These are phyloP conservation scores for Pharnaceum exiguum DNA, from an alignment of 148 eudicot species.

Conservation along the genomic window DNA sequence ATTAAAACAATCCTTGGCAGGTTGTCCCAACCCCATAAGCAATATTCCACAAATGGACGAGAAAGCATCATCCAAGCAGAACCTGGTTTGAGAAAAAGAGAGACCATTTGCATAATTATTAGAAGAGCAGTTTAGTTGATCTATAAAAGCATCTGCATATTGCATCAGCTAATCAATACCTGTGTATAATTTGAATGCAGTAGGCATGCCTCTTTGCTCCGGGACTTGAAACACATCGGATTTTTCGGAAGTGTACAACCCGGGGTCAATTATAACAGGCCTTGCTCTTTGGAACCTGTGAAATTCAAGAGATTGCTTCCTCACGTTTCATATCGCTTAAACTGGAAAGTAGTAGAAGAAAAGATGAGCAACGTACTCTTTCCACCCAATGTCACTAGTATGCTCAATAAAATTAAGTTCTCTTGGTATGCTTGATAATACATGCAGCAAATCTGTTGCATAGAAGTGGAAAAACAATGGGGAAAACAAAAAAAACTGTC, in stretches of 20 bases:
- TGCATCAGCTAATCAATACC: constrained; percentile 24
- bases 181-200: constrained; percentile 72
- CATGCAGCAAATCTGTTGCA: constrained; percentile 61
- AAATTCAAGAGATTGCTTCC: constrained; percentile 3
- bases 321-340: neutral
- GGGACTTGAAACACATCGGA: constrained; percentile 61
- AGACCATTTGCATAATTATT: neutral
- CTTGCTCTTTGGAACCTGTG: constrained; percentile 56
- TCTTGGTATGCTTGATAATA: constrained; percentile 56
- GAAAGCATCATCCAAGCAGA: constrained; percentile 89
- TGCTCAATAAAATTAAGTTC: constrained; percentile 65
- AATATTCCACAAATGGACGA: constrained; percentile 64
- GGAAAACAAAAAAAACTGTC: neutral
- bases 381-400: constrained; percentile 76
- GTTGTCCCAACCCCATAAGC: constrained; percentile 74
- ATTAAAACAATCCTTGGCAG: constrained; percentile 56
- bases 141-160: no score
- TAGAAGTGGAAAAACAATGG: constrained; percentile 1
- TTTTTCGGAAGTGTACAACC: constrained; percentile 44
- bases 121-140: no score
- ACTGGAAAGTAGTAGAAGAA: neutral
- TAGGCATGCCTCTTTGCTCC: constrained; percentile 49
- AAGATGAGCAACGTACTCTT: constrained; percentile 58
- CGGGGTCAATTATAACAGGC: constrained; percentile 66
- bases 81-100: constrained; percentile 29